phyloP scores from a whole-genome alignment of 139 green algal species.

The Chlorella vulgaris region DNA sequence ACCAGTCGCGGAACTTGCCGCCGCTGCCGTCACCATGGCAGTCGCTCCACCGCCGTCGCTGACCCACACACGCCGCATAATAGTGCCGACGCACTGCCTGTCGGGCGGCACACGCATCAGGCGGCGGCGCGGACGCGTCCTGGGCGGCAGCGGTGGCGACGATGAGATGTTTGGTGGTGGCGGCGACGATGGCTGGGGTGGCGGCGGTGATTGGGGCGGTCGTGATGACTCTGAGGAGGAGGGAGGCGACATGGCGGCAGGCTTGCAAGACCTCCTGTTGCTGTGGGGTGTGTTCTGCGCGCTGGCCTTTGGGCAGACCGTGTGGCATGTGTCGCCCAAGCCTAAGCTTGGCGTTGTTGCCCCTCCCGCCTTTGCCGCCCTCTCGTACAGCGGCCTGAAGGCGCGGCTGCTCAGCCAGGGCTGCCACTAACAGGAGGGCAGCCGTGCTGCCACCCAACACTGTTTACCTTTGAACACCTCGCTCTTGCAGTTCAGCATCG shows the following conservation, averaged over 20 bases:
- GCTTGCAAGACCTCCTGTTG: conserved; percentile 32
- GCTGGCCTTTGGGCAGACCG: conserved; percentile 8
- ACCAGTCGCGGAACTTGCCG: too few relatives aligned
- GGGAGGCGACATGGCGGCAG: background rate
- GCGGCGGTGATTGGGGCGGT: conserved; percentile 1
- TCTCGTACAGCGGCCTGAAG: conserved; percentile 15
- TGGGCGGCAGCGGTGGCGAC: conserved; percentile 10
- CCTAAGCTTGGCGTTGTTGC: background rate
- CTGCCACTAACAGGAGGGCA: too few relatives aligned
- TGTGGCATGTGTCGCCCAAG: conserved; percentile 26
- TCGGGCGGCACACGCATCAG: background rate
- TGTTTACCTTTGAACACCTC: too few relatives aligned
- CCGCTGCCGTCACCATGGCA: too few relatives aligned
- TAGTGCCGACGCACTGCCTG: conserved; percentile 6
- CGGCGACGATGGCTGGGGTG: conserved; percentile 15
- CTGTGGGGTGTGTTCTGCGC: conserved; percentile 40
- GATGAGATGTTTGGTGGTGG: conserved; percentile 7
- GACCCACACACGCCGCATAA: conserved; percentile 3
- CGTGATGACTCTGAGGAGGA: background rate
- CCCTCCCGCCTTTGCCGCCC: conserved; percentile 25
- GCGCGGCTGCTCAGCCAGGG: conserved; percentile 3
- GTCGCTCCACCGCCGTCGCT: background rate
- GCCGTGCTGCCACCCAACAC: too few relatives aligned
- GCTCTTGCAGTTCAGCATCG: too few relatives aligned
- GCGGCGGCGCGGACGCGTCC: background rate